A percentile compares a stretch with the other conserved stretches of the same genome.
Conservation (phyloP, 2,329 filamentous ascomycete species). For the Diaporthe sp. region DNA sequence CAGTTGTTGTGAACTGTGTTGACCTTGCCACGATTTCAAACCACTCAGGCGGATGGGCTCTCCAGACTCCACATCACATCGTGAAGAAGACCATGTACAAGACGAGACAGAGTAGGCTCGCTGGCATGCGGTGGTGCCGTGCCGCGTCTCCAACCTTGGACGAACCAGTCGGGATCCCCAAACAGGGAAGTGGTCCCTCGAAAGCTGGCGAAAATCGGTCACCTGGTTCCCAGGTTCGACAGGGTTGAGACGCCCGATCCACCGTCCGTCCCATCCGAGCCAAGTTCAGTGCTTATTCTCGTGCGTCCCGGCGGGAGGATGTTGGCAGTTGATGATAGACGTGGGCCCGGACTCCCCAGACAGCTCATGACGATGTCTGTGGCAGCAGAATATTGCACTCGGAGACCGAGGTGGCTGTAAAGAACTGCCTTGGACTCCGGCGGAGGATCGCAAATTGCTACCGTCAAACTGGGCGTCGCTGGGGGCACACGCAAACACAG, state of each 20-base stretch:
- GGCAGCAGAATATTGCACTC: neutral
- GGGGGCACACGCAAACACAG: neutral
- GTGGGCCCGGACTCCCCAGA: neutral
- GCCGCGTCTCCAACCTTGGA: neutral
- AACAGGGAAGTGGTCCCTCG: conserved; percentile 26
- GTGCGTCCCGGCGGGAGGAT: too few relatives aligned
- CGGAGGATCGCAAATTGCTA: conserved; percentile 23
- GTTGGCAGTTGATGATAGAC: neutral
- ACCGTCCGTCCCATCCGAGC: conserved; percentile 23
- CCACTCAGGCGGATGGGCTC: neutral
- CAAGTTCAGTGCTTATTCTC: neutral
- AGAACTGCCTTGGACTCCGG: neutral
- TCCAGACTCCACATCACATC: conserved; percentile 21
- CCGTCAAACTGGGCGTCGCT: neutral
- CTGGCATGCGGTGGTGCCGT: neutral
- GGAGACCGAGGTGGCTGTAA: conserved; percentile 1
- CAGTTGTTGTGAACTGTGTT: conserved; percentile 16
- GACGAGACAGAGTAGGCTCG: neutral
- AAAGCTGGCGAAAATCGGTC: neutral
- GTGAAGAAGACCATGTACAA: neutral
- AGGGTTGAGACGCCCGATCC: conserved; percentile 16
- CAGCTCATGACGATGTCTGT: neutral
- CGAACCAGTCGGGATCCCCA: conserved; percentile 23
- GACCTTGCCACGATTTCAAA: neutral
- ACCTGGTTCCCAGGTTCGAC: conserved; percentile 10